phyloP scores from a whole-genome alignment of 2,329 filamentous ascomycete genomes.

The Pseudogymnoascus sp. region DNA sequence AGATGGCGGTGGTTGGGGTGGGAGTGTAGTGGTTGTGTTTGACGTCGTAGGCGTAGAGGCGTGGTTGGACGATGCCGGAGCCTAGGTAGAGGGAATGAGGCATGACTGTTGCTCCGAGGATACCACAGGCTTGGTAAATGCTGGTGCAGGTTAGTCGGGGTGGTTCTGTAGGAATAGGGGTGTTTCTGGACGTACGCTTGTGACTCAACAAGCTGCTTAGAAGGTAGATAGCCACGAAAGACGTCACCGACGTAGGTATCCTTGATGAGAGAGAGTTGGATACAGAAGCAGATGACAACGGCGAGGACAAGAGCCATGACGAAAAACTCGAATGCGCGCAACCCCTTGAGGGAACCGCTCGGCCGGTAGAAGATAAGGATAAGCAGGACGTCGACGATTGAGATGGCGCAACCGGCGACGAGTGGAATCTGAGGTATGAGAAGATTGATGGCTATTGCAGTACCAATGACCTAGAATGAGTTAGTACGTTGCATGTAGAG shows the following conservation, averaged over 20 bases:
- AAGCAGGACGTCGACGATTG: conserved; percentile 59
- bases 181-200: conserved; percentile 37
- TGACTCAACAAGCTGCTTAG: conserved; percentile 47
- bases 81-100: conserved; percentile 62
- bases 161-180: neutral
- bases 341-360: conserved; percentile 48
- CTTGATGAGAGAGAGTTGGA: conserved; percentile 56
- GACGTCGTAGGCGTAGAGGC: conserved; percentile 55
- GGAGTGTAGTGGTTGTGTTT: conserved; percentile 44
- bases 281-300: conserved; percentile 63
- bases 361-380: conserved; percentile 61
- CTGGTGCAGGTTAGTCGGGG: conserved; percentile 18
- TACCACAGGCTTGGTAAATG: conserved; percentile 65
- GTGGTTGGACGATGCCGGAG: conserved; percentile 60
- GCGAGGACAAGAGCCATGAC: conserved; percentile 57
- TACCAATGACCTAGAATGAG: conserved; percentile 52
- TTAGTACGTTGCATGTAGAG: neutral
- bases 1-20: conserved; percentile 19
- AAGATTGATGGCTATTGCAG: conserved; percentile 61
- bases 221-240: conserved; percentile 59
- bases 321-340: conserved; percentile 57
- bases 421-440: conserved; percentile 56
- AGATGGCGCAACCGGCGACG: conserved; percentile 60
- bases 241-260: conserved; percentile 50
- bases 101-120: conserved; percentile 70